Base-by-base conservation (phyloP, 306 rosid genomes). In the Glycine tomentella region DNA sequence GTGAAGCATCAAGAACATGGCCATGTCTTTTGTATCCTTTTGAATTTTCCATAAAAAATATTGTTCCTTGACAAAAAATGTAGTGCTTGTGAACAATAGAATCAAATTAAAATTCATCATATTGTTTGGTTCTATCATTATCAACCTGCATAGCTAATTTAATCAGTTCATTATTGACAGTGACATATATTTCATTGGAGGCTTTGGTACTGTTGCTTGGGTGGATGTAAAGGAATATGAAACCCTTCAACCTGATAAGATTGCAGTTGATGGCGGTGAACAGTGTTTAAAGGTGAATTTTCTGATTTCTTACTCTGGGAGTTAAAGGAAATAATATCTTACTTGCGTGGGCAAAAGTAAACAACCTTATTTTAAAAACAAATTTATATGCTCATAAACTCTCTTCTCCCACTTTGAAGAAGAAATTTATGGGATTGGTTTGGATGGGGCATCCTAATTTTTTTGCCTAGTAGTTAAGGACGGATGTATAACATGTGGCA, bases 131-230 rank as follows among this genome's bases (percentile, higher is more conserved):
- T 14, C 71, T 4, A 36, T 81, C 17, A 49, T 57, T 62, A 73
- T 42, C 12, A 82, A 51, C 76, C 83, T 72, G 52, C 80, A 76
- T 40, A 4, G 48, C 57, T 86, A 20, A 36, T 40, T 68, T 53
- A 76, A 72, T 83, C n/a, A 57, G 11, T 77, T 90, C 14, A 9
- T 73, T 58, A 38, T 73, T 90, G 65, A 13, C 90, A 96, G 99
- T 81, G 99, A 96, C 90, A 89, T 96, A 77, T 96, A 96, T 88
- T 96, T 96, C 90, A 96, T 96, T 75, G 99, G 99, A 76, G 99
- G 99, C 67, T 96, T 96, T 84, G 99, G 99, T 48, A 96, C 99
- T 85, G 99, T 96, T 69, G 99, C 99, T 71, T 96, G 99, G 99
- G 94, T 93, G 79, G 93, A 93, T 82, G 99, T 96, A 77, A 92